These are phyloP conservation scores for Diplosphaera chodatii DNA, from an alignment of 139 green algal species.

Conservation along the genomic window DNA sequence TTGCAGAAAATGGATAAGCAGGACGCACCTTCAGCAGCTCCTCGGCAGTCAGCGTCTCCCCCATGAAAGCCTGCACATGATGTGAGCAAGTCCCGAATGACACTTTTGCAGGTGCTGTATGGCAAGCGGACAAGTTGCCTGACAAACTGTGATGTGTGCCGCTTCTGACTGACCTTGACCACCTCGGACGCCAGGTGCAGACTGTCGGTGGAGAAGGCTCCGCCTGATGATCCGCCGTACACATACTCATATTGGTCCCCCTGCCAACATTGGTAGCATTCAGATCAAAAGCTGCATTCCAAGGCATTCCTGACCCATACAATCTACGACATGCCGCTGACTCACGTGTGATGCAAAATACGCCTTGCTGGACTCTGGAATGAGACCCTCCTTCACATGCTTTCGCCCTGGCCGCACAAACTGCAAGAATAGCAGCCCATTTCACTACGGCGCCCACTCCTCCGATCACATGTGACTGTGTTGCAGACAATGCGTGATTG, in stretches of 20 bases:
- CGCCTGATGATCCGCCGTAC: background rate
- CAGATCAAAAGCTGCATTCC: too few relatives aligned
- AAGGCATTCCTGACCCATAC: too few relatives aligned
- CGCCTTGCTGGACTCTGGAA: constrained; percentile 17
- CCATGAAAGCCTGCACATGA: constrained; percentile 4
- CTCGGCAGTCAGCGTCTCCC: constrained; percentile 11
- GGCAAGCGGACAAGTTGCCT: background rate
- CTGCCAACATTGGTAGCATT: too few relatives aligned
- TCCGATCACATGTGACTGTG: too few relatives aligned
- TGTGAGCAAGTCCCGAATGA: too few relatives aligned
- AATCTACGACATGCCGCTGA: too few relatives aligned
- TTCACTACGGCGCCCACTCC: too few relatives aligned
- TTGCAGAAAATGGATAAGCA: background rate
- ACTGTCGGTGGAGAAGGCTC: constrained; percentile 2
- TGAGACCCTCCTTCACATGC: constrained; percentile 17
- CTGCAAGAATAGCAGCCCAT: background rate
- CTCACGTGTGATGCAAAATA: background rate
- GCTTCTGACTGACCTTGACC: background rate
- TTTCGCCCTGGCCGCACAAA: constrained; percentile 7
- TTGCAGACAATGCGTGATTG: too few relatives aligned
- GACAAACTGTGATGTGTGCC: background rate
- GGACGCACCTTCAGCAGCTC: constrained; percentile 7
- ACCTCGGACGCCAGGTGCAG: constrained; percentile 8
- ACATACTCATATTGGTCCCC: background rate
- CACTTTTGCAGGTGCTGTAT: too few relatives aligned